A percentile compares a stretch with the other conserved stretches of the same genome.
phyloP scores from a whole-genome alignment of 176 grass and related monocot species.

The Triticum aestivum region DNA sequence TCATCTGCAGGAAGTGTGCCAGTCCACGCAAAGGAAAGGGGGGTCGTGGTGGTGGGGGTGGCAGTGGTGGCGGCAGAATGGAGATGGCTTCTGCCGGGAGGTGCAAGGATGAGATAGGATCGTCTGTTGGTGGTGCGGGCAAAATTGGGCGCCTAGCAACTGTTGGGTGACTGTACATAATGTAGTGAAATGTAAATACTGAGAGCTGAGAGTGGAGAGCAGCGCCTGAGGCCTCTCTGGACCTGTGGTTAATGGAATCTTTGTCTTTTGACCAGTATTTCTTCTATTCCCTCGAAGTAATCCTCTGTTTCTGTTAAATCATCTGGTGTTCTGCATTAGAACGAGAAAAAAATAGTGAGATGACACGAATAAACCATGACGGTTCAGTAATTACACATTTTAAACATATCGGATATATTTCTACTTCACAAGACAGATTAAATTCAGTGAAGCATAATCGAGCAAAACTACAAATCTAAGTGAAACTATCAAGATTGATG shows the following conservation, averaged over 20 bases:
- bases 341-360: not conserved
- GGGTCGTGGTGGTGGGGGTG: conserved; percentile 24
- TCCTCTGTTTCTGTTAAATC: not conserved
- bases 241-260: conserved; percentile 35
- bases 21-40: conserved; percentile 38
- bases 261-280: conserved; percentile 30
- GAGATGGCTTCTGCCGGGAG: conserved; percentile 34
- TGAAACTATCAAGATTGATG: not conserved
- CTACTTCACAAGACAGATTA: too few relatives aligned
- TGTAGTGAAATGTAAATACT: conserved; percentile 63
- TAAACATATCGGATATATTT: too few relatives aligned
- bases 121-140: conserved; percentile 40
- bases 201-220: conserved; percentile 15
- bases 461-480: not conserved
- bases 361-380: not conserved
- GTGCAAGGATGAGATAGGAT: conserved; percentile 73
- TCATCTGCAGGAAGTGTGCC: conserved; percentile 68
- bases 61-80: conserved; percentile 42
- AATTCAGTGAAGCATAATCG: not conserved
- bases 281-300: conserved; percentile 27
- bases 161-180: conserved; percentile 80
- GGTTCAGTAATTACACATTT: not conserved
- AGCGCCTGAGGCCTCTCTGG: conserved; percentile 31
- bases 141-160: conserved; percentile 59
- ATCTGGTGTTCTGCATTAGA: not conserved